These are phyloP conservation scores for Atalantia buxifolia DNA, from an alignment of 345 rosid species.

Conservation along the genomic window DNA sequence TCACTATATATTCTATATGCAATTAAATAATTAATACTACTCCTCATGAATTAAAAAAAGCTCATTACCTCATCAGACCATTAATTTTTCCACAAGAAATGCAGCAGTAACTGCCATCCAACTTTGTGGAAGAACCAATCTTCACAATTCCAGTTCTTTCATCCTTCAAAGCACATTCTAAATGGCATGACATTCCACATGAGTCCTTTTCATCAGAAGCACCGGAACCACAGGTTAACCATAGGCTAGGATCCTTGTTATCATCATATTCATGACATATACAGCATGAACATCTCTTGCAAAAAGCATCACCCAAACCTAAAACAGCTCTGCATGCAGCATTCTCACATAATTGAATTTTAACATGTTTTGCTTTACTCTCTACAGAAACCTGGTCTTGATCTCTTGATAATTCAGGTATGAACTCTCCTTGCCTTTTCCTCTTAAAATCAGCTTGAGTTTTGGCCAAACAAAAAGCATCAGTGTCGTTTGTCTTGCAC, in stretches of 20 bases:
- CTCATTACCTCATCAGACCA: conserved; percentile 47
- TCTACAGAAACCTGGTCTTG: conserved; percentile 7
- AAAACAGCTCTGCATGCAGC: conserved; percentile 62
- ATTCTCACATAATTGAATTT: conserved; percentile 50
- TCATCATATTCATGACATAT: conserved; percentile 71
- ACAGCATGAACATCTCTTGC: conserved; percentile 86
- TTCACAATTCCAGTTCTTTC: conserved; percentile 53
- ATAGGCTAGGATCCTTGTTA: conserved; percentile 84
- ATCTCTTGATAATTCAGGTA: conserved; percentile 23
- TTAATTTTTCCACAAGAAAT: conserved; percentile 63
- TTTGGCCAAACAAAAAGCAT: conserved; percentile 15
- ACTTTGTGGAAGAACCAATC: conserved; percentile 29
- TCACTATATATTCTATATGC: background rate
- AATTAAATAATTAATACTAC: background rate
- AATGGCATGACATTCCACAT: conserved; percentile 77
- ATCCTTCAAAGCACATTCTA: conserved; percentile 57
- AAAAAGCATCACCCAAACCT: conserved; percentile 45
- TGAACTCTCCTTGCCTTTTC: conserved; percentile 36
- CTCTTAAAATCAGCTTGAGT: conserved; percentile 34
- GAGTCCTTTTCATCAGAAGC: conserved; percentile 36
- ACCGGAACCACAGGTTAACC: conserved; percentile 73
- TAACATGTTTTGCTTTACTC: conserved; percentile 27
- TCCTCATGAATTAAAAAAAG: background rate
- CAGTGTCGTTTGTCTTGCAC: conserved; percentile 14
- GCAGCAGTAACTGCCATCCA: conserved; percentile 66